These are phyloP conservation scores for Podospora comata DNA, from an alignment of 495 filamentous ascomycete genomes.

Conservation along the genomic window DNA sequence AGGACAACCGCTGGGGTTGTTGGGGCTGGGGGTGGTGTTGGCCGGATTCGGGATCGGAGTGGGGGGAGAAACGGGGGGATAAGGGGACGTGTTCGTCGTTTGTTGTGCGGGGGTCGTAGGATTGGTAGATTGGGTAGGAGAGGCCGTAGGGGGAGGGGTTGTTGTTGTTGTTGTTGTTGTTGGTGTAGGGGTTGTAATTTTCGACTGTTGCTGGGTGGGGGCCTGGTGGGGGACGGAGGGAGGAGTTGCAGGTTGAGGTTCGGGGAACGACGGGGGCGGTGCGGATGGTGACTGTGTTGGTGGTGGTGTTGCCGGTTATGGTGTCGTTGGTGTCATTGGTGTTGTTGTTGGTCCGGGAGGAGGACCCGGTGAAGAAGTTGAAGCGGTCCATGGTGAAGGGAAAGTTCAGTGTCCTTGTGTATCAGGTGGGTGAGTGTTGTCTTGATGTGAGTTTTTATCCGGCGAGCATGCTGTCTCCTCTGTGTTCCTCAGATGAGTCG, in stretches of 20 bases:
- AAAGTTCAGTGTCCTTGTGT: constrained; percentile 16
- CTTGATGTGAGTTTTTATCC: neutral
- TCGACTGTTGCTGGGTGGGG: neutral
- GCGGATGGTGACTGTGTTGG: constrained; percentile 1
- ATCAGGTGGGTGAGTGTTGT: neutral
- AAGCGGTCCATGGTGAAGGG: constrained; percentile 33
- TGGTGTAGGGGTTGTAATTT: constrained; percentile 8
- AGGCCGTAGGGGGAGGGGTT: constrained; percentile 24
- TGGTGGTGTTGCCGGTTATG: constrained; percentile 1
- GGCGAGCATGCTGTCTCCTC: neutral
- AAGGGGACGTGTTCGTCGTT: constrained; percentile 27
- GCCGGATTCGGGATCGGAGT: constrained; percentile 25
- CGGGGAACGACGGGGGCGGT: neutral
- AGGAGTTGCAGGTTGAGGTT: constrained; percentile 22
- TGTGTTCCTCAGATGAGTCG: neutral
- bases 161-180: constrained; percentile 27
- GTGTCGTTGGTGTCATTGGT: neutral
- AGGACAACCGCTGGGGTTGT: constrained; percentile 18
- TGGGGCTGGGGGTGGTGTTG: constrained; percentile 7
- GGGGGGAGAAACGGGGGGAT: constrained; percentile 20
- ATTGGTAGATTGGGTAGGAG: neutral
- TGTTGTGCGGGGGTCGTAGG: constrained; percentile 20
- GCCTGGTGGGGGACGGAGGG: constrained; percentile 24
- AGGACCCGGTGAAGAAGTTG: constrained; percentile 26
- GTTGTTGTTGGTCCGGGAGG: constrained; percentile 11